Evolutionary conservation across 2,329 filamentous ascomycete genomes (phyloP).

Genomic region (Myriosclerotinia scirpicola): DNA sequence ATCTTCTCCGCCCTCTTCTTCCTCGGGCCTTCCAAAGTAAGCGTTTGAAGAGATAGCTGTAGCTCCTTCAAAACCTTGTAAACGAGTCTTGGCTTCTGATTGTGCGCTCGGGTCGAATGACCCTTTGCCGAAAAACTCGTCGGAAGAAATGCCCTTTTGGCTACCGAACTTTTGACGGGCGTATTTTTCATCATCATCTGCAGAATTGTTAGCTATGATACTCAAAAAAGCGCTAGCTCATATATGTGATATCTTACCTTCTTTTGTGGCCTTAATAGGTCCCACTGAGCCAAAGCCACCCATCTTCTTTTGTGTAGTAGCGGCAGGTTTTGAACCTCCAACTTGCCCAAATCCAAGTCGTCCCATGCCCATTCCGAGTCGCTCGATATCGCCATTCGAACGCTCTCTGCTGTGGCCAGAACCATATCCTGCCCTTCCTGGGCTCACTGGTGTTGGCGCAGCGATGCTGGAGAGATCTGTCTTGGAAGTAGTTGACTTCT

Average conservation of each 20-base stretch:
- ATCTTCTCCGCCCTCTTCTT: constrained; percentile 69
- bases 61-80: constrained; percentile 92
- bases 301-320: constrained; percentile 53
- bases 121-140: constrained; percentile 96
- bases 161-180: constrained; percentile 84
- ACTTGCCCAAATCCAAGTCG: constrained; percentile 40
- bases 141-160: constrained; percentile 95
- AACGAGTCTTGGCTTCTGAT: constrained; percentile 79
- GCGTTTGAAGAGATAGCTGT: constrained; percentile 92
- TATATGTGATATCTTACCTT: constrained; percentile 53
- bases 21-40: constrained; percentile 93
- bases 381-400: constrained; percentile 77
- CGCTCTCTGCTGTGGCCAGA: constrained; percentile 59
- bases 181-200: constrained; percentile 76
- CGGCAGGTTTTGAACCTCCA: constrained; percentile 36
- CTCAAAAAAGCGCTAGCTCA: neutral
- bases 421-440: constrained; percentile 61
- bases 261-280: constrained; percentile 65
- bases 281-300: constrained; percentile 86
- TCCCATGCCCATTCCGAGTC: constrained; percentile 66
- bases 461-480: constrained; percentile 61
- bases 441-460: constrained; percentile 72
- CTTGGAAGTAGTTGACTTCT: constrained; percentile 44
- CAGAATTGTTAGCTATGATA: constrained; percentile 27
- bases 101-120: constrained; percentile 77